Conservation (phyloP, 2,329 filamentous ascomycete species). For the Sordariomycetes sp. region DNA sequence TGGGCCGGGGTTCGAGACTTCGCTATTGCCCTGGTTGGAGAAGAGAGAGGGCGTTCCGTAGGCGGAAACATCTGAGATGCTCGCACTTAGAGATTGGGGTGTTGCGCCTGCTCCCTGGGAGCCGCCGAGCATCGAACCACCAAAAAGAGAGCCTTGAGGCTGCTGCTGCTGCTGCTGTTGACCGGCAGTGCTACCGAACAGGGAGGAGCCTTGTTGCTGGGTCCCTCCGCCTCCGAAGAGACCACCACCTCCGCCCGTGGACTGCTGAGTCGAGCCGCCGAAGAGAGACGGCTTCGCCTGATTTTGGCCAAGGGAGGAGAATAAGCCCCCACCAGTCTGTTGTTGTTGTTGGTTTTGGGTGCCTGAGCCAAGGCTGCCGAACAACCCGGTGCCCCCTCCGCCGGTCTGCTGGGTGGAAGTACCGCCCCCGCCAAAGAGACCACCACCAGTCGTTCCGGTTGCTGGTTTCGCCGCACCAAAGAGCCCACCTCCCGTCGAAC, state of each 20-base stretch:
- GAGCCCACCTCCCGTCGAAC: conserved; percentile 20
- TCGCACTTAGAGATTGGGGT: conserved; percentile 59
- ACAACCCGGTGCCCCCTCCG: conserved; percentile 26
- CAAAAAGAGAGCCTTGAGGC: conserved; percentile 17
- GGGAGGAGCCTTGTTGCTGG: conserved; percentile 26
- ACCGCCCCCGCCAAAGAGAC: conserved; percentile 24
- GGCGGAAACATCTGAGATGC: conserved; percentile 70
- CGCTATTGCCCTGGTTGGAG: conserved; percentile 52
- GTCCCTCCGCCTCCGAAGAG: conserved; percentile 38
- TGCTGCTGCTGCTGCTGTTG: conserved; percentile 33
- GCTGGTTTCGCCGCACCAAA: conserved; percentile 22
- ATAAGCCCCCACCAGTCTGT: conserved; percentile 22
- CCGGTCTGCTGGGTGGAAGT: conserved; percentile 18
- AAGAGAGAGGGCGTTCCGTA: conserved; percentile 87
- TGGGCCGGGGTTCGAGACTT: conserved; percentile 63
- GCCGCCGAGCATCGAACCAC: conserved; percentile 46
- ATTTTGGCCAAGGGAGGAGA: conserved; percentile 31
- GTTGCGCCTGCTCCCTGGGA: conserved; percentile 29
- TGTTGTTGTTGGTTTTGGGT: conserved; percentile 22
- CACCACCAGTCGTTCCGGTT: conserved; percentile 15
- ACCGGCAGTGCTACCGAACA: conserved; percentile 32
- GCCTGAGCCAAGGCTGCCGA: conserved; percentile 23
- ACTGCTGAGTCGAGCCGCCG: conserved; percentile 23
- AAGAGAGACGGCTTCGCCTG: conserved; percentile 45
- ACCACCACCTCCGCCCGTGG: conserved; percentile 25